These are phyloP conservation scores for Penicillium sp. DNA, from an alignment of 2,329 filamentous ascomycete species.

Conservation along the genomic window DNA sequence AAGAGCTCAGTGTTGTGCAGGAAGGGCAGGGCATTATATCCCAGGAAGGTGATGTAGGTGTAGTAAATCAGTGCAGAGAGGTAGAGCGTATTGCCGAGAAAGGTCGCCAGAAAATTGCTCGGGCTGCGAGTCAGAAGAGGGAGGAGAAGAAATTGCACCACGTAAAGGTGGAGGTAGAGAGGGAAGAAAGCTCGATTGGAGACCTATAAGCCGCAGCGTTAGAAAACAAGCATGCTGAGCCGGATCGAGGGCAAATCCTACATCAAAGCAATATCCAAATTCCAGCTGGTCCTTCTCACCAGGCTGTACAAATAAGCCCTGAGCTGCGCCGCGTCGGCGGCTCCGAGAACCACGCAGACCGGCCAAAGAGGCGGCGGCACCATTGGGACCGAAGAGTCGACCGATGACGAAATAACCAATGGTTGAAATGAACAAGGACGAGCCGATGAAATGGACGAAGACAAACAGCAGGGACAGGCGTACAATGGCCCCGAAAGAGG, in stretches of 20 bases:
- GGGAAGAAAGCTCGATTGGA: slow-evolving; percentile 67
- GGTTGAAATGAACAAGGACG: slow-evolving; percentile 59
- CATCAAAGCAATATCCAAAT: slow-evolving; percentile 71
- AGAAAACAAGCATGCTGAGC: neutral
- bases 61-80: slow-evolving; percentile 65
- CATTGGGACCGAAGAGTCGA: slow-evolving; percentile 58
- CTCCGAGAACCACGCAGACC: slow-evolving; percentile 47
- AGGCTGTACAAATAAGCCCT: slow-evolving; percentile 59
- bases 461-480: slow-evolving; percentile 51
- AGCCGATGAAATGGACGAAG: slow-evolving; percentile 60
- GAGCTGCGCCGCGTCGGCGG: slow-evolving; percentile 48
- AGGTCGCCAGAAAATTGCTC: slow-evolving; percentile 46
- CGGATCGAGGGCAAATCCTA: slow-evolving; percentile 32
- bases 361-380: slow-evolving; percentile 43
- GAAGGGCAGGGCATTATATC: slow-evolving; percentile 67
- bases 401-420: slow-evolving; percentile 65
- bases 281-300: slow-evolving; percentile 59
- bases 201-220: slow-evolving; percentile 40
- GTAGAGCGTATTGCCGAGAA: slow-evolving; percentile 65
- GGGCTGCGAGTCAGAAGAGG: slow-evolving; percentile 51
- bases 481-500: slow-evolving; percentile 47
- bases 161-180: slow-evolving; percentile 65
- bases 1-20: slow-evolving; percentile 66
- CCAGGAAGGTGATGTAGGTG: slow-evolving; percentile 66
- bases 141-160: slow-evolving; percentile 66